Evolutionary conservation across 352 stramenopile species (phyloP), one percentile per base, ranked within the genome.

Genomic region (Plasmopara muralis): DNA sequence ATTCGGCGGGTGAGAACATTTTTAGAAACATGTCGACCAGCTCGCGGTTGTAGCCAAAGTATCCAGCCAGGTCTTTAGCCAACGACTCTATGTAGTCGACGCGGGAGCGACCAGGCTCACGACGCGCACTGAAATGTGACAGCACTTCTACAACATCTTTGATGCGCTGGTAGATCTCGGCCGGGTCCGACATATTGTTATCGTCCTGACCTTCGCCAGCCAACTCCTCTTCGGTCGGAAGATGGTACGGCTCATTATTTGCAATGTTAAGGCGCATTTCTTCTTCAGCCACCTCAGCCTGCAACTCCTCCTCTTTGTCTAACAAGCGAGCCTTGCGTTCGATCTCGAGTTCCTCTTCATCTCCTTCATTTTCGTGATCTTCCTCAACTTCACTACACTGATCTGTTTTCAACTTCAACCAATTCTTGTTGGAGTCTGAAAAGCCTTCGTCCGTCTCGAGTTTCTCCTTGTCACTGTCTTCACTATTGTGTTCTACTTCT

Each of bases 21-120:
- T 93, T 89, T 28, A 98, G 64, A 62, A 94, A 93, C 73, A 99
- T 95, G 64, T 99, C 95, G 34, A 99, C 89, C 13, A 99, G 87
- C 66, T 99, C 96, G 49, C 87, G 91, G 58, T 98, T 89, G 82
- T 99, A 99, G 50, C 96, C 96, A 72, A 98, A 98, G 62, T 99
- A 97, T 61, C 97, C 96, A 33, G 88, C 77, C 56, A 99, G 69
- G 70, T 99, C 97, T 55, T 77, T 87, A 9, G 81, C 66, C 25
- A 96, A 63, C 46, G 85, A 84, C 61, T 98, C 89, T 51, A 98
- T 80, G 68, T 98, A 99, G 58, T 99, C 95, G 29, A 93, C 88
- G 29, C 96, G 89, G 37, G 87, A 95, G 31, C 90, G 76, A 43
- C 85, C 85, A n/a, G 80, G 72, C 64, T 99, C 92, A 14, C 95